Evolutionary conservation across 192 early-diverging fungal species (phyloP), one percentile per base, ranked within the genome.

Genomic region (Gonapodya sp.): DNA sequence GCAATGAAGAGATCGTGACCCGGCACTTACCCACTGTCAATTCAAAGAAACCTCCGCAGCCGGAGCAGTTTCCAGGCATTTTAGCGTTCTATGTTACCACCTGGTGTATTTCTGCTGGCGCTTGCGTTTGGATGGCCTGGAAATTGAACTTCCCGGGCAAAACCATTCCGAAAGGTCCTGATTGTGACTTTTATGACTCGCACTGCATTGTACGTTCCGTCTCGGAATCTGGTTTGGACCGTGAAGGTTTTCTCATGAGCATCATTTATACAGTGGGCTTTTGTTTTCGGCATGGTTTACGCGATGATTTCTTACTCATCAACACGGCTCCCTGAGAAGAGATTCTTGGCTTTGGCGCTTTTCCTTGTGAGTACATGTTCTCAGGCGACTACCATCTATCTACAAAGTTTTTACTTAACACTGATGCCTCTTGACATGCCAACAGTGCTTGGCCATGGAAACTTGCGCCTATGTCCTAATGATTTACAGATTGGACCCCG

Each of bases 401-500:
- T n/a, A 24, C 46, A 16, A 24, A 8, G 24, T 24, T 64, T 24
- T 8, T 16, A 16, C 8, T 8, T 64, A 8, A 24, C 24, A 64
- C 24, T 64, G 46, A 8, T 64, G 24, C n/a, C n/a, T n/a, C n/a
- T n/a, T n/a, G n/a, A 64, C 24, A 16, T 64, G 8, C 24, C 46
- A 16, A 16, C 46, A 64, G 46, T 64, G 46, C 46, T 64, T 64
- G 46, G 35, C 36, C 24, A 36, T 82, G 16, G 32, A 74, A 32
- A 18, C 73, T 16, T 32, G 74, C 24, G 18, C 81, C 1, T 80
- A 82, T 32, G 31, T 80, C 1, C 24, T 36, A 1, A 36, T 31
- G 31, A 64, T 79, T 30, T 82, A 8, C n/a, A 0, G 81, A 2
- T 35, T 82, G n/a, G 35, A 73, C 24, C 36, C 64, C 1, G 1